Evolutionary conservation across 805 yeast genomes (phyloP), one percentile per base, ranked within the genome.

Genomic region (Candida awuae): DNA sequence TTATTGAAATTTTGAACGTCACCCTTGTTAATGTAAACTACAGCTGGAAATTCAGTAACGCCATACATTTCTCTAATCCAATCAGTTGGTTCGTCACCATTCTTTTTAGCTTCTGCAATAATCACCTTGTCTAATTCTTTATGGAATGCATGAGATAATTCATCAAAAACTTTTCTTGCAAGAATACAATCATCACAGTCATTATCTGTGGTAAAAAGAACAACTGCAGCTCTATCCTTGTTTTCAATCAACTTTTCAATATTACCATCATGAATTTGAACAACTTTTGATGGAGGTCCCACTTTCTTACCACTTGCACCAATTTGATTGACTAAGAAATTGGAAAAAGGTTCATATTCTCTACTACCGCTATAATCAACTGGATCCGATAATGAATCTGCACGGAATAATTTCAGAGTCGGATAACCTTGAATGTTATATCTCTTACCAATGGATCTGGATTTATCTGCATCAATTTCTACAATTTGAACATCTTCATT

Each of bases 341-440:
- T 70, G 27, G 70, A 63, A 36, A 82, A 66, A 16, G 69, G 56
- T 17, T 68, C 71, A 14, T 69, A 48, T 29, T 68, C 71, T 48
- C 88, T 67, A 27, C 53, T 52, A 2, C 86, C 83, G 27, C 66
- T 65, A 44, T 66, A 83, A 40, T 70, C 77, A 23, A 71, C 55
- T n/a, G 82, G 75, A 28, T 70, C 59, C 15, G 63, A 56, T 3
- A 52, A 53, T 30, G 62, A 61, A 14, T 73, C 71, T 27, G 77
- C 75, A 32, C 63, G 64, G 49, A 82, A 73, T 45, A 80, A 59
- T 47, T 68, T 67, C 38, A 84, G 54, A 29, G 79, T 73, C 4
- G 95, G 95, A 52, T 66, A 84, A 12, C 84, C 83, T 27, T 72
- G 62, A 29, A 75, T 57, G n/a, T 67, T 66, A 55, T 67, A 77